Evolutionary conservation across 2,329 filamentous ascomycete genomes (phyloP).

Genomic region (Cyphellophora attinorum): DNA sequence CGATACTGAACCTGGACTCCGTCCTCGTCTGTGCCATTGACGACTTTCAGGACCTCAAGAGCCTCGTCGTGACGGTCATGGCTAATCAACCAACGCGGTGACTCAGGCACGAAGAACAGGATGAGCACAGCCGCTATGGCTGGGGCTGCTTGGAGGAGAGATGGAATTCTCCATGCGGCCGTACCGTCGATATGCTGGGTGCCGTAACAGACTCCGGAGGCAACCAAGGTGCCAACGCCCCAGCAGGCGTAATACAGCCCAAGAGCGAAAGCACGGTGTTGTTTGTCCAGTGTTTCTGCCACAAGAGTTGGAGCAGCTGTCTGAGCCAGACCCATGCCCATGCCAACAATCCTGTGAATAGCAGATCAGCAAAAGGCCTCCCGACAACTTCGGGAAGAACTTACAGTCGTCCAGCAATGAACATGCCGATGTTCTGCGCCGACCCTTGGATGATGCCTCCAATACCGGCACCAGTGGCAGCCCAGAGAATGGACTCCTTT

Average conservation of each 20-base stretch:
- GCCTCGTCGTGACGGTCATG: conserved; percentile 36
- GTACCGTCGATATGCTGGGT: conserved; percentile 10
- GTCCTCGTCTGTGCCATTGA: conserved; percentile 32
- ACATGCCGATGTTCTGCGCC: conserved; percentile 48
- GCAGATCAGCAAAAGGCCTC: too few relatives aligned
- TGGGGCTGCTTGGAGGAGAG: conserved; percentile 41
- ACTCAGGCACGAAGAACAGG: conserved; percentile 47
- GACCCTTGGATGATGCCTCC: conserved; percentile 51
- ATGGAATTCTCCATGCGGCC: conserved; percentile 46
- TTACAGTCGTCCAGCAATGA: conserved; percentile 49
- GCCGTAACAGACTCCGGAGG: conserved; percentile 11
- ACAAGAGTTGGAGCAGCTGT: conserved; percentile 31
- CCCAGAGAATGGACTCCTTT: conserved; percentile 14
- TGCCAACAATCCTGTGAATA: conserved; percentile 45
- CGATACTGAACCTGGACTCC: conserved; percentile 33
- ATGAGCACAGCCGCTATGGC: conserved; percentile 36
- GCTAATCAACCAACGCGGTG: conserved; percentile 47
- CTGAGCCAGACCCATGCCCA: conserved; percentile 49
- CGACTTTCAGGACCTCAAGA: conserved; percentile 30
- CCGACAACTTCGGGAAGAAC: too few relatives aligned
- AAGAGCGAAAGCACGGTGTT: conserved; percentile 8
- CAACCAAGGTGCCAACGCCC: conserved; percentile 11
- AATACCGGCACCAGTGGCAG: conserved; percentile 42
- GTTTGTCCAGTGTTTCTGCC: conserved; percentile 9
- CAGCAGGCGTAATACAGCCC: conserved; percentile 12